Evolutionary conservation across 768 basidiomycete species (phyloP).

Genomic region (Tylopilus balloui): DNA sequence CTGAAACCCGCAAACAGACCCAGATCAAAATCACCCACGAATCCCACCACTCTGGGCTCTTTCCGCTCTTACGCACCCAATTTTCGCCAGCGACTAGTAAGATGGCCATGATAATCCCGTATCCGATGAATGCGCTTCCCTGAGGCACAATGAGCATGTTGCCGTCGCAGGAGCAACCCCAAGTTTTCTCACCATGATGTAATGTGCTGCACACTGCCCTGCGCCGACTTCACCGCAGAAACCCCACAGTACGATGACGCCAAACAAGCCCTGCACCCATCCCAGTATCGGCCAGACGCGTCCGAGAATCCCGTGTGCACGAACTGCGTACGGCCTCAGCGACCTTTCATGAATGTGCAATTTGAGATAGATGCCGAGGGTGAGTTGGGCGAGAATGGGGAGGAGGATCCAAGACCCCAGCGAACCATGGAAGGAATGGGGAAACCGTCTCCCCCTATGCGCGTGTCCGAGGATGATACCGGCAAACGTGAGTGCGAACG

Average conservation of each 20-base stretch:
- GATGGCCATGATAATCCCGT: conserved; percentile 77
- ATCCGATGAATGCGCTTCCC: conserved; percentile 88
- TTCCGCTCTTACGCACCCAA: conserved; percentile 68
- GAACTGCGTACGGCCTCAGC: conserved; percentile 65
- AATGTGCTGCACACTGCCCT: conserved; percentile 85
- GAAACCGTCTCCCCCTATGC: conserved; percentile 79
- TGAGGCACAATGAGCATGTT: conserved; percentile 15
- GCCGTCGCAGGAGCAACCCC: conserved; percentile 2
- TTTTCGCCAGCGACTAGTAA: conserved; percentile 71
- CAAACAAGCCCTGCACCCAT: conserved; percentile 89
- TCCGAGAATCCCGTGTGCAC: conserved; percentile 73
- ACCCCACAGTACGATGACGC: conserved; percentile 65
- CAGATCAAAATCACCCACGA: conserved; percentile 60
- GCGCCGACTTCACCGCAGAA: conserved; percentile 73
- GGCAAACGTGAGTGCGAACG: conserved; percentile 61
- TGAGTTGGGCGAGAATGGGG: conserved; percentile 62
- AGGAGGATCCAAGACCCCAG: conserved; percentile 50
- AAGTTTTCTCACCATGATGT: conserved; percentile 56
- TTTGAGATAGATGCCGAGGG: conserved; percentile 85
- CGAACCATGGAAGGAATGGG: conserved; percentile 67
- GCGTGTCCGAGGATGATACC: conserved; percentile 83
- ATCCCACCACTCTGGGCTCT: conserved; percentile 84
- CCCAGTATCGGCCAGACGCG: conserved; percentile 80
- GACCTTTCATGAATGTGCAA: conserved; percentile 81
- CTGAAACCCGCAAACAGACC: conserved; percentile 34